Conservation (phyloP, 768 basidiomycete species). For the Rickenella mellea region DNA sequence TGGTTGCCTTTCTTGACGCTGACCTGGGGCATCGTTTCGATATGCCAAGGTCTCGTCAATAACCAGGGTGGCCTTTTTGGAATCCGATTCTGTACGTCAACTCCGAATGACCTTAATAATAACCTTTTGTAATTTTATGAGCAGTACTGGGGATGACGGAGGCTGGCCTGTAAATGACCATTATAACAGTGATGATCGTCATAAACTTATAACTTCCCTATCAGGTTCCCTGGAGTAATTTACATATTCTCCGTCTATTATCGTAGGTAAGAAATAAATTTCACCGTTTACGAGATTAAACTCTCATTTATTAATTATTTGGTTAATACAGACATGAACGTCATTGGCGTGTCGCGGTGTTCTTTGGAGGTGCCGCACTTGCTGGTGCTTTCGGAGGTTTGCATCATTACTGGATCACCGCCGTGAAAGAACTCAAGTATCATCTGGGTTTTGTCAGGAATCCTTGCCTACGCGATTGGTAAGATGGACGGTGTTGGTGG, state of each 20-base stretch:
- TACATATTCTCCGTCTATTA: constrained; percentile 55
- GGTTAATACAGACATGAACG: constrained; percentile 36
- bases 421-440: not conserved
- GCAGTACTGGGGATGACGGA: constrained; percentile 48
- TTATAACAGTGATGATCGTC: not conserved
- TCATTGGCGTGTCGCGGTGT: constrained; percentile 51
- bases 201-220: constrained; percentile 16
- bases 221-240: constrained; percentile 38
- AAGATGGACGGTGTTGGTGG: constrained; percentile 57
- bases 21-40: constrained; percentile 45
- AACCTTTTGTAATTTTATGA: not conserved
- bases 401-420: constrained; percentile 1
- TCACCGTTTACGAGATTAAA: not conserved
- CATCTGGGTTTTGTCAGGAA: constrained; percentile 24
- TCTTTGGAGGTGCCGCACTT: constrained; percentile 52
- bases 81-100: constrained; percentile 40
- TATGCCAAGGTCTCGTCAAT: constrained; percentile 45
- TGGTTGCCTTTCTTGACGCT: constrained; percentile 57
- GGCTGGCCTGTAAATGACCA: constrained; percentile 29
- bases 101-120: not conserved
- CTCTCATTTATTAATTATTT: constrained; percentile 1
- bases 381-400: constrained; percentile 56
- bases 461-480: constrained; percentile 48
- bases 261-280: constrained; percentile 22
- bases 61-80: constrained; percentile 45